Conservation (phyloP, 2,329 filamentous ascomycete species). For the Colletotrichum sp. region DNA sequence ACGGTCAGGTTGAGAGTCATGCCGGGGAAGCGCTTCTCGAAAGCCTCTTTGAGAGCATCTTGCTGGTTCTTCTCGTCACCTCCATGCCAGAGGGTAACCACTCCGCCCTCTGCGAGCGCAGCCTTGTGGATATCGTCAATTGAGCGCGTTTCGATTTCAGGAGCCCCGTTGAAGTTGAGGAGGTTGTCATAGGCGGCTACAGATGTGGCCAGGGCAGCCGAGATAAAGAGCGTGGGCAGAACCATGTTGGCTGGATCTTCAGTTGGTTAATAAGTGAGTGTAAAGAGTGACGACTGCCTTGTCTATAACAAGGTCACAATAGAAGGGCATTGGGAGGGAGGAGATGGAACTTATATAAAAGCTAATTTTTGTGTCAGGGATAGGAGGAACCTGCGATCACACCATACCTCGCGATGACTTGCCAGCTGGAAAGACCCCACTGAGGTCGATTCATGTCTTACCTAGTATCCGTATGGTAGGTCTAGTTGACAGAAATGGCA, state of each 20-base stretch:
- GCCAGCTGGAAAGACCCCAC: not conserved
- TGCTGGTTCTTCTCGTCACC: constrained; percentile 48
- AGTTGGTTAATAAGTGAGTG: not conserved
- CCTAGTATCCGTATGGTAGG: not conserved
- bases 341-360: not conserved
- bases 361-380: not conserved
- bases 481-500: not conserved
- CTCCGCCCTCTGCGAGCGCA: constrained; percentile 49
- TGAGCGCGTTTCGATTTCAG: constrained; percentile 44
- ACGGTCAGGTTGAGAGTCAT: constrained; percentile 58
- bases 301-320: not conserved
- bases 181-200: not conserved
- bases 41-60: constrained; percentile 43
- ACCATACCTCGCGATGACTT: not conserved
- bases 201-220: not conserved
- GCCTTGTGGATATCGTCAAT: constrained; percentile 55
- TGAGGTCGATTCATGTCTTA: not conserved
- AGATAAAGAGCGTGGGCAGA: not conserved
- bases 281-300: not conserved
- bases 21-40: constrained; percentile 51
- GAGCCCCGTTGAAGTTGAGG: constrained; percentile 2
- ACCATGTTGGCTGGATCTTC: not conserved
- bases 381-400: not conserved
- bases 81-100: constrained; percentile 51
- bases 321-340: not conserved